Conservation (phyloP, 768 basidiomycete genomes). For the Amanita molliuscula region DNA sequence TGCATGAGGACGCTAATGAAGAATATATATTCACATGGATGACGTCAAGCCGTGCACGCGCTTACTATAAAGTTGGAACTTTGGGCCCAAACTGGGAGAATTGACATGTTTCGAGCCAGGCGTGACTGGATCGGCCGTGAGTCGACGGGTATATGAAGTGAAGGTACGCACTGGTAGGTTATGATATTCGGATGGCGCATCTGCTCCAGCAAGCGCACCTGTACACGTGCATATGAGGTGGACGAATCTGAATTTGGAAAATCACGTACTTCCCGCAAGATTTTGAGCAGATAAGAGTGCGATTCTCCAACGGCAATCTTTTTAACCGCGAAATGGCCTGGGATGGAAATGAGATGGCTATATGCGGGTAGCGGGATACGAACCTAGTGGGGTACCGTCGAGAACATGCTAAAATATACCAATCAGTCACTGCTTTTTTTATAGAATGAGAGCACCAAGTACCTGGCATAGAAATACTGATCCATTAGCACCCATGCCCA, state of each 20-base stretch:
- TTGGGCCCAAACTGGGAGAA: constrained; percentile 87
- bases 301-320: constrained; percentile 94
- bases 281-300: constrained; percentile 74
- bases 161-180: constrained; percentile 61
- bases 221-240: neutral
- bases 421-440: neutral
- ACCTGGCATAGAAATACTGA: constrained; percentile 86
- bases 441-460: constrained; percentile 9
- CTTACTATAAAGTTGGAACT: constrained; percentile 82
- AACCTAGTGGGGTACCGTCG: constrained; percentile 78
- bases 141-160: neutral
- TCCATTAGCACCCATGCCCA: constrained; percentile 95
- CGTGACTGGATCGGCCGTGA: constrained; percentile 36
- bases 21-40: neutral
- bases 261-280: constrained; percentile 56
- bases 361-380: constrained; percentile 10
- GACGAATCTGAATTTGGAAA: neutral
- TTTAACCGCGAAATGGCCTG: constrained; percentile 88
- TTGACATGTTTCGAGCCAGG: constrained; percentile 81
- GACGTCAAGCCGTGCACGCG: constrained; percentile 1
- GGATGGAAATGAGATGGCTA: constrained; percentile 2
- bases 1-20: constrained; percentile 81
- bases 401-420: constrained; percentile 55
- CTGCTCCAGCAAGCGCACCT: constrained; percentile 79
- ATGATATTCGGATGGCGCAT: constrained; percentile 90